Base-by-base conservation (phyloP, 140 eudicot species). In the Anethum foeniculum region DNA sequence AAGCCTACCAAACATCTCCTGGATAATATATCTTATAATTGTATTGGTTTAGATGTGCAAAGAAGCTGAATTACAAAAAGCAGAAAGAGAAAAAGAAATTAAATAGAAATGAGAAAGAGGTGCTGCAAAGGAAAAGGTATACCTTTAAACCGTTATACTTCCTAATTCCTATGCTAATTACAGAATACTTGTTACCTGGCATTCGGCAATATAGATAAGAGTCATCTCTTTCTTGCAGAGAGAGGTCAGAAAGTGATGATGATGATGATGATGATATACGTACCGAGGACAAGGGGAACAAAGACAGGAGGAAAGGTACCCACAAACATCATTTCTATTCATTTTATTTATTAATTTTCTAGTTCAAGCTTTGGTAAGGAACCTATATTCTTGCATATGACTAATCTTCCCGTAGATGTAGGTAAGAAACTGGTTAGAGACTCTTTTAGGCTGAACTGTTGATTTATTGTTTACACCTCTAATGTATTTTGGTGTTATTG, bases 51-150 rank as follows among this genome's bases (percentile, higher is more conserved):
- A 94, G 98, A 79, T 94, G 98, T 78, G 93, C 95, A 43, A 93
- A 92, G 85, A 94, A 90, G 89, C 97, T 94, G 74, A 81, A 83
- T 34, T 90, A 92, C 83, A 90, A 85, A 83, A 94, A 90, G 73
- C 76, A 58, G 51, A 94, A 86, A 77, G 97, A 92, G 80, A 89
- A 90, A 84, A 90, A 87, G 80, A 81, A 82, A 83, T 71, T 80
- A 78, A 87, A 83, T 80, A 80, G 52, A 81, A 82, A 76, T 62
- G 90, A 85, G 85, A 86, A 88, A 30, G 91, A 89, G 62, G 89
- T 80, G 78, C 80, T 80, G 47, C 83, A 27, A 69, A 87, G 82
- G 83, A 94, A 92, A 87, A 90, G 98, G 98, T 89, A 81, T 80
- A 48, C 71, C 71, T 47, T 49, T 44, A 62, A 75, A 13, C 27